Conservation (phyloP, 345 rosid species). For the Erucastrum elatum region DNA sequence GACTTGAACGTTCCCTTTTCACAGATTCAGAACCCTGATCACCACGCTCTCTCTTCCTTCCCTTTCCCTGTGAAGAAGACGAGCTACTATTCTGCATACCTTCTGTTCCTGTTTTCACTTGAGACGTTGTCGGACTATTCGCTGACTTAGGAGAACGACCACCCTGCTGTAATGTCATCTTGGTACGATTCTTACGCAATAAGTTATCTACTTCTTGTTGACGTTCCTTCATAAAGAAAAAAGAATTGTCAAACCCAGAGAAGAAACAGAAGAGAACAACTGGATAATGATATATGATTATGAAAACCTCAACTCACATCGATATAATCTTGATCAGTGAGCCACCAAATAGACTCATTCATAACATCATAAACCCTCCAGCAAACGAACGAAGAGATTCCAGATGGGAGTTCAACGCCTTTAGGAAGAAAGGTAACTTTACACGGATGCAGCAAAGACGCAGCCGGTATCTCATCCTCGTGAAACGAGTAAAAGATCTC, state of each 20-base stretch:
- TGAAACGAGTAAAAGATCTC: conserved; percentile 93
- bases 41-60: conserved; percentile 85
- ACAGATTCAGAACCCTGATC: conserved; percentile 75
- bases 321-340: conserved; percentile 84
- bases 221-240: conserved; percentile 46
- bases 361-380: conserved; percentile 78
- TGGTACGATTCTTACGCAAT: conserved; percentile 58
- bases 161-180: conserved; percentile 72
- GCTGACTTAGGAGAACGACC: conserved; percentile 79
- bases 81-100: conserved; percentile 61
- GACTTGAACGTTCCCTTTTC: conserved; percentile 68
- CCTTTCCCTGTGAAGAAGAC: conserved; percentile 65
- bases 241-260: not conserved
- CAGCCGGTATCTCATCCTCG: conserved; percentile 88
- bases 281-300: not conserved
- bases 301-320: conserved; percentile 57
- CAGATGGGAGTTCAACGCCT: conserved; percentile 77
- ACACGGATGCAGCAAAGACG: conserved; percentile 88
- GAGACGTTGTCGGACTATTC: conserved; percentile 78
- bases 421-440: conserved; percentile 90
- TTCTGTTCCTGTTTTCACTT: conserved; percentile 70
- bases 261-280: not conserved
- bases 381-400: conserved; percentile 78
- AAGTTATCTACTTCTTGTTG: conserved; percentile 81
- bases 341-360: conserved; percentile 85